Evolutionary conservation across 228 moss, liverwort and hornwort genomes (phyloP), one percentile per base, ranked within the genome.

Genomic region (Sphagnum fallax): DNA sequence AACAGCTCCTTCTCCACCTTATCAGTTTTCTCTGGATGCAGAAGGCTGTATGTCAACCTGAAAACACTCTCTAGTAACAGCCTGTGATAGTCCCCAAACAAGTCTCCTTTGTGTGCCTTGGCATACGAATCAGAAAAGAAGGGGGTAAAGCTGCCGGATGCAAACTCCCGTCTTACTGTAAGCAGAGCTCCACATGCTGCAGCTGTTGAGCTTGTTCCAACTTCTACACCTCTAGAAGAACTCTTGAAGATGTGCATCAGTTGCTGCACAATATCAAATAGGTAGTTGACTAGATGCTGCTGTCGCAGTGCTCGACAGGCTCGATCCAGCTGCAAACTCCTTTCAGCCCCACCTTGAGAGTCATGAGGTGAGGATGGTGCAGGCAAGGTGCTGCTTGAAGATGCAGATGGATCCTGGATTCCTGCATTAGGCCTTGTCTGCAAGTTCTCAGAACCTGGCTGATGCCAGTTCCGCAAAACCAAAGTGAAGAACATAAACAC

Each of bases 401-500:
- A 65, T 63, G 62, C 80, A 72, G 81, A 68, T 47, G 66, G 49
- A 65, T 83, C 76, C 72, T 78, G 80, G 71, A 61, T 80, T 75
- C 74, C 62, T 76, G 74, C 68, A 49, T 72, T 83, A 64, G 89
- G 69, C 82, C 78, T 89, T 67, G 74, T 59, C 77, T 91, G 91
- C 51, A 76, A 74, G 53, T 89, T 90, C 64, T 98, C 98, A 71
- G 98, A 84, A 51, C 98, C 92, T 71, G 98, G 98, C 80, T 94
- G 94, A 78, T 94, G 94, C 98, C 98, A 98, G 70, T 94, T 89
- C 5, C 98, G 94, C 70, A 98, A 72, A 49, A 94, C 94, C 73
- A 90, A 76, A 11, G 94, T 98, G 86, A 98, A 98, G 70, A 98
- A 98, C 98, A 98, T 93, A 63, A 98, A 98, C 16, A 90, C 85